Percentiles rank a stretch among this genome's conserved stretches.
phyloP scores from a whole-genome alignment of 2,329 filamentous ascomycete genomes.

The Cordyceps fumosorosea region DNA sequence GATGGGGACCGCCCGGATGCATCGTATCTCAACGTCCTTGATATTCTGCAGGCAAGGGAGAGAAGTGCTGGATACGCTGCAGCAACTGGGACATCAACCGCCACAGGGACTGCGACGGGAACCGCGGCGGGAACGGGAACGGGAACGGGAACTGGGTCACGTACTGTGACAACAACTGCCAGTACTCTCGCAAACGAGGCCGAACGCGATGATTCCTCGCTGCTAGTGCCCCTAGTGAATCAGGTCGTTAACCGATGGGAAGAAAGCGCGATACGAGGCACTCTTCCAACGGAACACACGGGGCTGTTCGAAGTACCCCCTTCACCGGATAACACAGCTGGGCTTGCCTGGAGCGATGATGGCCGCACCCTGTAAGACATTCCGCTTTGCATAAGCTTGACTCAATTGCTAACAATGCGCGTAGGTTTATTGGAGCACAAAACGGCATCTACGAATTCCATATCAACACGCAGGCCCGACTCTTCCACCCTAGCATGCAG shows the following conservation, averaged over 20 bases:
- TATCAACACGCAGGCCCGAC: slow-evolving; percentile 57
- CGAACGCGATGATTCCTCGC: slow-evolving; percentile 30
- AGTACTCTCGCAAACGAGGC: slow-evolving; percentile 18
- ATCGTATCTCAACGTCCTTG: slow-evolving; percentile 30
- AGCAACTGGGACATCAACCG: not conserved
- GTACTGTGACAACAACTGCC: not conserved
- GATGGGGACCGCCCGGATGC: slow-evolving; percentile 18
- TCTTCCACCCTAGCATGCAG: slow-evolving; percentile 48
- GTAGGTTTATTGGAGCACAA: slow-evolving; percentile 57
- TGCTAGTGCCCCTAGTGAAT: slow-evolving; percentile 31
- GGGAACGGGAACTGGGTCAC: not conserved
- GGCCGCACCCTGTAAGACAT: slow-evolving; percentile 50
- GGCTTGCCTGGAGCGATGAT: slow-evolving; percentile 56
- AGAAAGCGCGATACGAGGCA: slow-evolving; percentile 29
- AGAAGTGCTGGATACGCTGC: slow-evolving; percentile 12
- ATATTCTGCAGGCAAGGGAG: slow-evolving; percentile 31
- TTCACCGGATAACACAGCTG: slow-evolving; percentile 52
- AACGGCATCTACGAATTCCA: slow-evolving; percentile 71
- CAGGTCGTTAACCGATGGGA: slow-evolving; percentile 32
- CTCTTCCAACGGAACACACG: slow-evolving; percentile 27
- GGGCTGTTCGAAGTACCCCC: slow-evolving; percentile 38
- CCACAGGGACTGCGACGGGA: not conserved
- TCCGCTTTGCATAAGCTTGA: not conserved
- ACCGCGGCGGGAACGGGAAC: not conserved
- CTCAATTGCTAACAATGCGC: slow-evolving; percentile 17